Evolutionary conservation across 2,329 filamentous ascomycete genomes (phyloP), one percentile per base, ranked within the genome.

Genomic region (Podosphaera fusca): DNA sequence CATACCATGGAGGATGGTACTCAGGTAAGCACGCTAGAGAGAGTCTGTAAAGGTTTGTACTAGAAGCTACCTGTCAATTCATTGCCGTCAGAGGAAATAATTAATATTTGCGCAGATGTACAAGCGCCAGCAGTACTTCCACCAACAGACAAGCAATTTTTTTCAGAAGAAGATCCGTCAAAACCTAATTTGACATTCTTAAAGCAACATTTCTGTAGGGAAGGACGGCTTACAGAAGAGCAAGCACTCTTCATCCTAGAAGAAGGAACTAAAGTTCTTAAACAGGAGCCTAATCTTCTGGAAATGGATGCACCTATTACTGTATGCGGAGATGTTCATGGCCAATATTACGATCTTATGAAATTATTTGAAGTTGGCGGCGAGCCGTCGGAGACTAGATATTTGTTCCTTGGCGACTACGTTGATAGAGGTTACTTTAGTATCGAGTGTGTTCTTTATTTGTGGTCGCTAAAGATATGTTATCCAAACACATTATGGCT

Each of bases 251-350:
- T 84, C 82, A 98, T 98, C 66, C 82, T 98, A 69, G 80, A 81
- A 65, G 82, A 84, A 64, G 92, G 90, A 60, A 88, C 87, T 57
- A 85, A 95, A 70, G 73, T 98, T 55, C 76, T 98, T 66, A 84
- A 84, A 67, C 77, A 83, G 60, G 92, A 98, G 73, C 90, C 92
- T 62, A 98, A 96, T 70, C 75, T 98, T 62, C 77, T 98, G 63
- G 92, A 98, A 75, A 98, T 98, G 92, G 92, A 98, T 70, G 92
- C 92, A 46, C 92, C 92, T 60, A 98, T 98, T 68, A 98, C 92
- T 8, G 92, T 98, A 55, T 98, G 92, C 67, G 92, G 92, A 68
- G 92, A 98, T 67, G 89, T 98, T 57, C 92, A 98, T 71, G 92
- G 92, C 63, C 92, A 98, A 73, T 98, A 96, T 74, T 98, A 95